Evolutionary conservation across 2,329 filamentous ascomycete species (phyloP).

Genomic region (Bimuria novae-zelandiae): DNA sequence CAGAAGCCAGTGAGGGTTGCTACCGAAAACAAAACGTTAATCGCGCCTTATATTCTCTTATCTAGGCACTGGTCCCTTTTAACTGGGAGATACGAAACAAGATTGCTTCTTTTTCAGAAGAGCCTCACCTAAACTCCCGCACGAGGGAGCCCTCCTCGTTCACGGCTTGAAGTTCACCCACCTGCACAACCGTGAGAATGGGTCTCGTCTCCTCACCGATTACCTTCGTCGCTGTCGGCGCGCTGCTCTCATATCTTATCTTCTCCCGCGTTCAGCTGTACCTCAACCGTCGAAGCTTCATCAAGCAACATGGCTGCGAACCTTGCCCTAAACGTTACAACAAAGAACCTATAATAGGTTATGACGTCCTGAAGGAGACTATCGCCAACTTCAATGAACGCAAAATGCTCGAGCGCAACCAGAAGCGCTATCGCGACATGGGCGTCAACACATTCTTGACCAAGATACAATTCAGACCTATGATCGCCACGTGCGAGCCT

Average conservation of each 20-base stretch:
- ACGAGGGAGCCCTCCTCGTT: not conserved
- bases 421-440: constrained; percentile 30
- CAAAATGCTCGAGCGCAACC: constrained; percentile 23
- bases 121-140: not conserved
- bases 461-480: constrained; percentile 34
- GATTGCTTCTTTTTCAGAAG: not conserved
- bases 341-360: constrained; percentile 60
- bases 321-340: constrained; percentile 53
- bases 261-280: constrained; percentile 42
- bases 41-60: too few species aligned
- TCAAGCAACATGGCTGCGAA: constrained; percentile 54
- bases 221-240: constrained; percentile 32
- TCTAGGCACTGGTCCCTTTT: too few species aligned
- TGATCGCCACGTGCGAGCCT: constrained; percentile 51
- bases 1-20: too few species aligned
- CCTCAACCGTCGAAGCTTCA: constrained; percentile 44
- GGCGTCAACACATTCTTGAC: constrained; percentile 49
- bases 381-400: constrained; percentile 28
- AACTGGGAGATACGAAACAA: not conserved
- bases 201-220: constrained; percentile 28
- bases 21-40: too few species aligned
- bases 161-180: not conserved
- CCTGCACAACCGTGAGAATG: too few species aligned
- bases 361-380: constrained; percentile 53
- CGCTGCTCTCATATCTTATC: constrained; percentile 42